Percentiles rank a stretch among this genome's conserved stretches.
Conservation (phyloP, 1,139 yeast species). For the Debaryomycetaceae sp. region DNA sequence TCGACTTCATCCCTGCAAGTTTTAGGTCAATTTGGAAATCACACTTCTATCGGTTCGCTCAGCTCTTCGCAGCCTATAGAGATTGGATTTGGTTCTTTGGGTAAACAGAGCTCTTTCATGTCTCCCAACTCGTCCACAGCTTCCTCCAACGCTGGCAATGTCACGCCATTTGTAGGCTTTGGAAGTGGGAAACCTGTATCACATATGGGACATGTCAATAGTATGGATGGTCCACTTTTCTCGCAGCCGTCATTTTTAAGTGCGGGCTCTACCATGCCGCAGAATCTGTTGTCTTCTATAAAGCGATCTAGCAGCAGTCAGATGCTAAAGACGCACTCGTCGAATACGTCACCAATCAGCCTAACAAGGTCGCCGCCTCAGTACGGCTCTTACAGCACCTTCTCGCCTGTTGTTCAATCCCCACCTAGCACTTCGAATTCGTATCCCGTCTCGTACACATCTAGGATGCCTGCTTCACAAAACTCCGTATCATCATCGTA, state of each 20-base stretch:
- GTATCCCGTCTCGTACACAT: constrained; percentile 8
- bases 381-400: constrained; percentile 6
- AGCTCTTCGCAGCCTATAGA: constrained; percentile 14
- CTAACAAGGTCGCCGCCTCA: constrained; percentile 11
- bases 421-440: constrained; percentile 9
- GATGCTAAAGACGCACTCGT: constrained; percentile 10
- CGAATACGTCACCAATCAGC: constrained; percentile 13
- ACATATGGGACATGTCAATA: constrained; percentile 2
- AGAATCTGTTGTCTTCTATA: not conserved
- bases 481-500: constrained; percentile 9
- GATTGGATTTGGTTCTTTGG: constrained; percentile 4
- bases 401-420: constrained; percentile 8
- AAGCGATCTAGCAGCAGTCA: not conserved
- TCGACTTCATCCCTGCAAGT: not conserved
- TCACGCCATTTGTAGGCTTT: constrained; percentile 7
- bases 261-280: not conserved
- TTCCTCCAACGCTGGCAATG: constrained; percentile 1
- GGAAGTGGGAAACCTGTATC: constrained; percentile 2
- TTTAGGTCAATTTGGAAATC: constrained; percentile 8
- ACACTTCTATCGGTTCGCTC: not conserved
- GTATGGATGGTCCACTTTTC: constrained; percentile 1
- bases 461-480: constrained; percentile 14
- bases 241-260: not conserved
- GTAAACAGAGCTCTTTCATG: not conserved
- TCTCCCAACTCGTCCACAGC: not conserved